Conservation (phyloP, 371 early-diverging fungal species). For the Coemansia sp. region DNA sequence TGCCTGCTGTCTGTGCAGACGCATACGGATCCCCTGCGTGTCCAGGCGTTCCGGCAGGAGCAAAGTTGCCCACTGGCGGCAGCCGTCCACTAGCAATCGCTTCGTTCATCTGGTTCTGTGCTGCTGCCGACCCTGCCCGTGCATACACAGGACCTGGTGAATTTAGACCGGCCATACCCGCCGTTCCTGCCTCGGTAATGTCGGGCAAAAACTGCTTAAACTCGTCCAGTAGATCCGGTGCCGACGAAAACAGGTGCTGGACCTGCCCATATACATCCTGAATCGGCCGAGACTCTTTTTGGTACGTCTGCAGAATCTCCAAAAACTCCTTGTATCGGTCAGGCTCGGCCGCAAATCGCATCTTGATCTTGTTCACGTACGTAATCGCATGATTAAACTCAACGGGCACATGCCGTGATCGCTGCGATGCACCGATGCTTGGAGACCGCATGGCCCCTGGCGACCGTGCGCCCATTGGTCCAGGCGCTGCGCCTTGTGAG, state of each 20-base stretch:
- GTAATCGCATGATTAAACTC: conserved; percentile 94
- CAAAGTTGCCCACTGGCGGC: conserved; percentile 49
- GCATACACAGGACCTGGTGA: conserved; percentile 26
- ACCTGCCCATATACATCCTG: conserved; percentile 92
- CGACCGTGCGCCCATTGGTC: conserved; percentile 14
- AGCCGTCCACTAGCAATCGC: conserved; percentile 21
- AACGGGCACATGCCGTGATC: conserved; percentile 58
- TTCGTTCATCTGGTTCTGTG: conserved; percentile 18
- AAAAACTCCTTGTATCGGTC: conserved; percentile 92
- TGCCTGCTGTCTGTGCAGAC: conserved; percentile 14
- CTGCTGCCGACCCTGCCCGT: conserved; percentile 11
- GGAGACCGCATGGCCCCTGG: conserved; percentile 33
- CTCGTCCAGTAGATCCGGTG: conserved; percentile 88
- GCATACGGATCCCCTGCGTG: conserved; percentile 22
- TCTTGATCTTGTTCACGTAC: conserved; percentile 95
- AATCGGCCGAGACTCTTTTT: conserved; percentile 85
- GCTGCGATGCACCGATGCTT: conserved; percentile 19
- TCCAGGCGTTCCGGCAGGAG: conserved; percentile 29
- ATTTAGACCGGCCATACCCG: conserved; percentile 3
- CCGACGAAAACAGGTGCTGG: conserved; percentile 74
- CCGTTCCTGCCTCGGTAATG: conserved; percentile 42
- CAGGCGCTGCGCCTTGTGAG: background rate
- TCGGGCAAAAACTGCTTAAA: conserved; percentile 96
- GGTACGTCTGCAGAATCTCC: conserved; percentile 93
- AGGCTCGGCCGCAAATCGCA: conserved; percentile 80